Evolutionary conservation across 2,329 filamentous ascomycete species (phyloP).

Genomic region (Colletotrichum endophyticum): DNA sequence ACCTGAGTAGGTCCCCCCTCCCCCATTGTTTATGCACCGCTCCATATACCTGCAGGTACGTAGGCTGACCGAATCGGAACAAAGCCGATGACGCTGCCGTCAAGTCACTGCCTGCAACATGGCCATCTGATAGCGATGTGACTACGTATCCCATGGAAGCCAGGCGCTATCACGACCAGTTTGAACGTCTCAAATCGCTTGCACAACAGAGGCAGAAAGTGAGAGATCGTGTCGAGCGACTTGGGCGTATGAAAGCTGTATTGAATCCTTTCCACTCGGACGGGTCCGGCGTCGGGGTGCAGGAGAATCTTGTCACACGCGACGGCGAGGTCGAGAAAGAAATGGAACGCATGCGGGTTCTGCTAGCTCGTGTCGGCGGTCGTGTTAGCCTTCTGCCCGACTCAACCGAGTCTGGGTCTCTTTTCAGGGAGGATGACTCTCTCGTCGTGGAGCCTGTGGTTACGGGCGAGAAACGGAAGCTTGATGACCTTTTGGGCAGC

Average conservation of each 20-base stretch:
- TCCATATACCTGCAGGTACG: not conserved
- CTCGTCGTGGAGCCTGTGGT: constrained; percentile 39
- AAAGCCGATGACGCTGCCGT: constrained; percentile 49
- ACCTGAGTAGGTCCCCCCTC: constrained; percentile 43
- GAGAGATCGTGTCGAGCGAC: constrained; percentile 47
- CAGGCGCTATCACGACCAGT: constrained; percentile 55
- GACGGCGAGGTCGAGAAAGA: constrained; percentile 70
- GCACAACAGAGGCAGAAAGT: constrained; percentile 46
- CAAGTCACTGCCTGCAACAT: constrained; percentile 49
- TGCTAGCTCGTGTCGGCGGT: constrained; percentile 64
- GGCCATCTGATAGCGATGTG: constrained; percentile 45
- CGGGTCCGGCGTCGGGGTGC: constrained; percentile 47
- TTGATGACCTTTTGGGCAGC: constrained; percentile 43
- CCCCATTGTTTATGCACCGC: not conserved
- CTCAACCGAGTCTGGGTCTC: constrained; percentile 6
- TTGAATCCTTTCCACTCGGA: constrained; percentile 52
- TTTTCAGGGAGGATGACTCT: constrained; percentile 24
- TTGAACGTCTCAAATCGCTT: constrained; percentile 54
- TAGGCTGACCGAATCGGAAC: not conserved
- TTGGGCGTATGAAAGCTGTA: constrained; percentile 53
- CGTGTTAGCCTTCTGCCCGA: constrained; percentile 48
- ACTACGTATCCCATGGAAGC: constrained; percentile 49
- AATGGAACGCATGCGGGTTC: constrained; percentile 68
- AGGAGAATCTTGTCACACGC: constrained; percentile 70
- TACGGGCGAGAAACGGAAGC: constrained; percentile 44